Conservation (phyloP, 768 basidiomycete species). For the Boletus rex-veris region DNA sequence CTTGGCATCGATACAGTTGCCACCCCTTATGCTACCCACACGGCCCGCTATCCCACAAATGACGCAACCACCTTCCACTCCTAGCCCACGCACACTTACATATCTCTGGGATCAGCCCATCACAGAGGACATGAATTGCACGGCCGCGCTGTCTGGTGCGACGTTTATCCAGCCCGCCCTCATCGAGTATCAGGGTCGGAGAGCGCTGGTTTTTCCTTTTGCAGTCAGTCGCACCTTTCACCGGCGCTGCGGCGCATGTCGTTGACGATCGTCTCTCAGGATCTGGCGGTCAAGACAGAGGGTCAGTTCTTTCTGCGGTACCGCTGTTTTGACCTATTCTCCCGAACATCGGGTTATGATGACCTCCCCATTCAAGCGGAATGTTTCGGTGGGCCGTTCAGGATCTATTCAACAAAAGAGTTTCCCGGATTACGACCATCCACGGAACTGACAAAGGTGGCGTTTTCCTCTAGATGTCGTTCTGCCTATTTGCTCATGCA, state of each 20-base stretch:
- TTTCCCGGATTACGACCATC: constrained; percentile 70
- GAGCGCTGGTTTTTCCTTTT: constrained; percentile 60
- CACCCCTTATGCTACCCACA: constrained; percentile 19
- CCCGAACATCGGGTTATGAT: constrained; percentile 23
- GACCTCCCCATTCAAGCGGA: constrained; percentile 55
- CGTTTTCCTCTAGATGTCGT: neutral
- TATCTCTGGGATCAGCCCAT: constrained; percentile 40
- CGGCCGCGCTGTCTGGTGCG: constrained; percentile 56
- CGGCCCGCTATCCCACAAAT: constrained; percentile 5
- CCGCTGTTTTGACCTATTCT: constrained; percentile 63
- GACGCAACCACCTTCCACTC: constrained; percentile 9
- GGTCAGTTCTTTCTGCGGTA: constrained; percentile 71
- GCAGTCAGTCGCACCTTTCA: constrained; percentile 38
- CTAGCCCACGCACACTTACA: constrained; percentile 40
- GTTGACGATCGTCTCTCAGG: constrained; percentile 37
- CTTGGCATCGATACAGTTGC: constrained; percentile 18
- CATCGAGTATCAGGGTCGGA: constrained; percentile 52
- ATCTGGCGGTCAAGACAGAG: constrained; percentile 63
- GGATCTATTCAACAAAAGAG: constrained; percentile 69
- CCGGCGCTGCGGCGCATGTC: neutral
- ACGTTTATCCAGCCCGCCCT: constrained; percentile 55
- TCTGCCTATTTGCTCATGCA: neutral
- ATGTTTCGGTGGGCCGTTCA: constrained; percentile 62
- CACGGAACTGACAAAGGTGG: constrained; percentile 63
- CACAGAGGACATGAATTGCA: constrained; percentile 43